Percentiles rank a stretch among this genome's conserved stretches.
Evolutionary conservation across 208 protist genomes (phyloP).

Genomic region (Trypanosoma platydactyli): DNA sequence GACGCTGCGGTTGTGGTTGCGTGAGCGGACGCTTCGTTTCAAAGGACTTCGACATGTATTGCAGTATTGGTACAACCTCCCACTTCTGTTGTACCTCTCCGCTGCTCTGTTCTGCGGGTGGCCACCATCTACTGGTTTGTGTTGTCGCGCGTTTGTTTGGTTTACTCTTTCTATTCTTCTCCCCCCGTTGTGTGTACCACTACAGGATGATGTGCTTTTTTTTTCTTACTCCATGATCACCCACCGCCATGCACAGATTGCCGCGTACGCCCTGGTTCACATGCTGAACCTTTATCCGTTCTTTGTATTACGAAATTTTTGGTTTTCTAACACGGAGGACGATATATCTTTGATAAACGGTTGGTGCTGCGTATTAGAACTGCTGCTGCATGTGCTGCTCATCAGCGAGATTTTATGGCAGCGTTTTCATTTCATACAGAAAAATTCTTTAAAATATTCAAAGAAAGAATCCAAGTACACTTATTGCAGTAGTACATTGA

Average conservation of each 20-base stretch:
- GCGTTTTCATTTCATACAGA: neutral
- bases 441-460: no score
- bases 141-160: slow-evolving; percentile 18
- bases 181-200: neutral
- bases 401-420: neutral
- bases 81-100: neutral
- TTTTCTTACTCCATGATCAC: neutral
- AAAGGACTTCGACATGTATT: neutral
- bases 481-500: no score
- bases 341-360: slow-evolving; percentile 15
- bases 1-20: neutral
- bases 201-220: neutral
- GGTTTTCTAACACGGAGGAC: slow-evolving; percentile 32
- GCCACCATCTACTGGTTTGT: slow-evolving; percentile 5
- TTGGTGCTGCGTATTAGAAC: slow-evolving; percentile 4
- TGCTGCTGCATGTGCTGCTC: slow-evolving; percentile 19
- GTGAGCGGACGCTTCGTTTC: neutral
- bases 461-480: no score
- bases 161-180: slow-evolving; percentile 10
- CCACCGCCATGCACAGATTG: neutral
- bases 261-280: slow-evolving; percentile 31
- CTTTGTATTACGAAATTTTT: slow-evolving; percentile 39
- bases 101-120: neutral
- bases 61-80: neutral
- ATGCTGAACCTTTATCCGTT: slow-evolving; percentile 40